Percentiles rank a stretch among this genome's conserved stretches.
phyloP scores from a whole-genome alignment of 192 early-diverging fungal genomes.

The Physocladia obscura region DNA sequence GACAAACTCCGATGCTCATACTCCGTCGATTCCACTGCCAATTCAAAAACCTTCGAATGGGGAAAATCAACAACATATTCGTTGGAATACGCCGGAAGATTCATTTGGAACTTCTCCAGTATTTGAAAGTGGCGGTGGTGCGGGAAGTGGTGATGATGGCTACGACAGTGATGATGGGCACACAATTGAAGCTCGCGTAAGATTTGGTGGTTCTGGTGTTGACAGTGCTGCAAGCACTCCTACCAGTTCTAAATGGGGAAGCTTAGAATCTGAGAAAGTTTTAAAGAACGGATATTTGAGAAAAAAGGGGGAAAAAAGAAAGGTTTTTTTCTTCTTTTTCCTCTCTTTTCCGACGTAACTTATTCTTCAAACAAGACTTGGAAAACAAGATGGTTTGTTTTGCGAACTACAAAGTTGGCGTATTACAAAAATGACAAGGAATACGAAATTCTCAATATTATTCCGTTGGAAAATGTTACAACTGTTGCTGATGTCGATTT shows the following conservation, averaged over 20 bases:
- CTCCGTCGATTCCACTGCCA: neutral
- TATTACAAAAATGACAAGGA: constrained; percentile 87
- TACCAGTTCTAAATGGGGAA: neutral
- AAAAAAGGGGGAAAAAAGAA: constrained; percentile 51
- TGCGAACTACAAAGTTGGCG: constrained; percentile 72
- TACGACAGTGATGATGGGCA: constrained; percentile 31
- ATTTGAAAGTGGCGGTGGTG: too few species aligned
- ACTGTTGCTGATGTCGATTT: constrained; percentile 69
- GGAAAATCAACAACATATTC: too few species aligned
- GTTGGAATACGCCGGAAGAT: too few species aligned
- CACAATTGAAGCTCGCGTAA: neutral
- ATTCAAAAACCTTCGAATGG: constrained; percentile 9
- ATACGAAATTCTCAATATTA: constrained; percentile 74
- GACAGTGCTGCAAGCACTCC: neutral
- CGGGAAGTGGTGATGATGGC: neutral
- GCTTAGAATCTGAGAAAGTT: constrained; percentile 29
- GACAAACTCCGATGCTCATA: constrained; percentile 9
- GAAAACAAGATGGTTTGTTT: constrained; percentile 86
- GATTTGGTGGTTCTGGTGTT: neutral
- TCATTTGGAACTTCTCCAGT: neutral
- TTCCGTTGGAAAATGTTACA: constrained; percentile 69
- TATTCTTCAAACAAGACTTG: constrained; percentile 58
- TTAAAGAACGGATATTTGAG: constrained; percentile 39
- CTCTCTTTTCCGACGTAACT: neutral
- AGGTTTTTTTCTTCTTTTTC: constrained; percentile 22